Percentiles rank a stretch among this genome's conserved stretches.
Conservation (phyloP, 352 stramenopile species). For the Pythium plurisporium region DNA sequence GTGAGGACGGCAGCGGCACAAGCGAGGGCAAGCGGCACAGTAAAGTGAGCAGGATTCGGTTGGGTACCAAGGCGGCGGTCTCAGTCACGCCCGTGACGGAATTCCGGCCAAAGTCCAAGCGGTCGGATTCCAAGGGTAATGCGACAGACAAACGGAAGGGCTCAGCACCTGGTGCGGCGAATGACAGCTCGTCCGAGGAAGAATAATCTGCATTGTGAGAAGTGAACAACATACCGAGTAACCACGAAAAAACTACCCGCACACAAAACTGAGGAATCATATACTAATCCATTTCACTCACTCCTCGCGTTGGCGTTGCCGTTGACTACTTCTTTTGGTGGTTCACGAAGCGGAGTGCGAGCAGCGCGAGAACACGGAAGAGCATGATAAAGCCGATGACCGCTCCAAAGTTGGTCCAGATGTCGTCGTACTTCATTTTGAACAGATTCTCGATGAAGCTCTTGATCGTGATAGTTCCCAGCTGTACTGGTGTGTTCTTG, state of each 20-base stretch:
- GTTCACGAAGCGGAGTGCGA: conserved; percentile 31
- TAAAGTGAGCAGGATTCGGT: conserved; percentile 16
- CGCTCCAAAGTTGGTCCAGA: conserved; percentile 19
- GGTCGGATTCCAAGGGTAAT: background rate
- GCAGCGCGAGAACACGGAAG: conserved; percentile 26
- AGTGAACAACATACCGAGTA: background rate
- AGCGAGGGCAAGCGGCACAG: background rate
- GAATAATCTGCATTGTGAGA: no score
- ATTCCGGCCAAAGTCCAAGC: conserved; percentile 9
- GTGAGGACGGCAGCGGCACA: background rate
- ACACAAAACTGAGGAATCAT: no score
- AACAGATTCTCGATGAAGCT: conserved; percentile 26
- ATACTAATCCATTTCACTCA: background rate
- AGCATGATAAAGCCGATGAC: conserved; percentile 20
- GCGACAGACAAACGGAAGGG: background rate
- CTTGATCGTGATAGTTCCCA: conserved; percentile 26
- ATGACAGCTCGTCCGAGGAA: background rate
- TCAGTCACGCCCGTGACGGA: conserved; percentile 15
- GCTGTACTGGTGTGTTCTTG: conserved; percentile 15
- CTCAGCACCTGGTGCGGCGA: background rate
- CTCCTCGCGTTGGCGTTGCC: background rate
- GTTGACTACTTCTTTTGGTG: conserved; percentile 26
- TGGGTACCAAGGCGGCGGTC: conserved; percentile 20
- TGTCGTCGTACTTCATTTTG: conserved; percentile 33
- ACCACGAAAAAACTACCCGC: no score